Evolutionary conservation across 257 asterid species (phyloP).

Genomic region (Solanum paucissectum): DNA sequence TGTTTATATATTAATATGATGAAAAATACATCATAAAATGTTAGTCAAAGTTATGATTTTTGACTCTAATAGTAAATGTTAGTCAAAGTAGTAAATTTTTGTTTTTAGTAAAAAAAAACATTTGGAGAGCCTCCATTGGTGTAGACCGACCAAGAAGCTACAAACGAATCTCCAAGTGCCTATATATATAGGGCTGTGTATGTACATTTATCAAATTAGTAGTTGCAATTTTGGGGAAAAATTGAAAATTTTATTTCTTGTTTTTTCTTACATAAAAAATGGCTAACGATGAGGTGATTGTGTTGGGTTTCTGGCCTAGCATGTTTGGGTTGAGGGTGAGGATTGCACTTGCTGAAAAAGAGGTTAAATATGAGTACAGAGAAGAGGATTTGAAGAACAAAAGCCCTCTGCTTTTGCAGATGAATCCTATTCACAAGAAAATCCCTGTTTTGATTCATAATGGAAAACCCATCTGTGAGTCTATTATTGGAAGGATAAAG

Average conservation of each 20-base stretch:
- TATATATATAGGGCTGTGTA: neutral
- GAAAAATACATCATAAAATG: too few species aligned
- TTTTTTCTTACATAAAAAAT: neutral
- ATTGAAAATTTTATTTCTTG: neutral
- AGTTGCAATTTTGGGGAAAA: neutral
- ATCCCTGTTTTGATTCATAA: neutral
- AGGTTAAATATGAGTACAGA: neutral
- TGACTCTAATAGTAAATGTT: too few species aligned
- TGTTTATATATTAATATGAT: too few species aligned
- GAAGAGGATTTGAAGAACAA: neutral
- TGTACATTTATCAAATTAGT: neutral
- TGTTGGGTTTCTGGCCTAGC: neutral
- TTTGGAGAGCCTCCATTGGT: too few species aligned
- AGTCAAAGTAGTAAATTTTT: too few species aligned
- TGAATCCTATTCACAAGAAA: neutral
- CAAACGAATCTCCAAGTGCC: too few species aligned
- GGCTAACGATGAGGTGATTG: neutral
- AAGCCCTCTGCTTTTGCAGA: neutral
- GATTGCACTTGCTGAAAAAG: neutral
- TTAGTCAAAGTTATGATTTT: too few species aligned
- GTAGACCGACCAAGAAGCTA: too few species aligned
- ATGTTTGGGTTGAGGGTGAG: neutral
- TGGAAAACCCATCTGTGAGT: neutral
- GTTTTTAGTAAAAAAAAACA: too few species aligned
- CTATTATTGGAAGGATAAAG: neutral